phyloP scores from a whole-genome alignment of 2,329 filamentous ascomycete genomes.

The Trichoderma asperellum region DNA sequence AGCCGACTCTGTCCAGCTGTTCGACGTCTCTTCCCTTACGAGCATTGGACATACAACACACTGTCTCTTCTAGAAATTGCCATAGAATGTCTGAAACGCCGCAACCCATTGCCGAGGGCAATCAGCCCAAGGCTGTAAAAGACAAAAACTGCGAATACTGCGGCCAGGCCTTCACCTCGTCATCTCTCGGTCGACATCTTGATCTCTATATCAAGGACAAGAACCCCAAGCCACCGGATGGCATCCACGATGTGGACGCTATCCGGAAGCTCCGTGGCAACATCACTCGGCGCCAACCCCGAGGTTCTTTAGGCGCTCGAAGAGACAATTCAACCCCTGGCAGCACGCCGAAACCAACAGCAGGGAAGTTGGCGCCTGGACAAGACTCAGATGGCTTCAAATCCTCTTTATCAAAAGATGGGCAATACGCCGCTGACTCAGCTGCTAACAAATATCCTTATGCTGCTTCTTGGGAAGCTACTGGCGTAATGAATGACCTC shows the following conservation, averaged over 20 bases:
- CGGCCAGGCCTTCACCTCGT: slow-evolving; percentile 87
- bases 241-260: slow-evolving; percentile 86
- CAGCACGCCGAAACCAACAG: slow-evolving; percentile 51
- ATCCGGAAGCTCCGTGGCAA: slow-evolving; percentile 81
- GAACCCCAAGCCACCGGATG: slow-evolving; percentile 86
- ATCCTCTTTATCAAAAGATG: slow-evolving; percentile 49
- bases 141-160: slow-evolving; percentile 91
- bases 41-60: not conserved
- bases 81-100: slow-evolving; percentile 43
- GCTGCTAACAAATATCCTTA: slow-evolving; percentile 59
- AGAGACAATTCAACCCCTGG: slow-evolving; percentile 63
- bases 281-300: slow-evolving; percentile 84
- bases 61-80: slow-evolving; percentile 11
- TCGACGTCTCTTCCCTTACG: slow-evolving; percentile 17
- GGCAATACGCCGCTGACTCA: slow-evolving; percentile 49
- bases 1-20: not conserved
- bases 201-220: slow-evolving; percentile 93
- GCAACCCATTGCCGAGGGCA: slow-evolving; percentile 43
- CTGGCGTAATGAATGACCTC: slow-evolving; percentile 78
- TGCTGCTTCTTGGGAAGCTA: slow-evolving; percentile 72
- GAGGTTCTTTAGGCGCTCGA: slow-evolving; percentile 63
- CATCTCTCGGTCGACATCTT: slow-evolving; percentile 87
- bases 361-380: slow-evolving; percentile 45
- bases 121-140: slow-evolving; percentile 63
- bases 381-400: slow-evolving; percentile 46